These are phyloP conservation scores for Wickerhamomyces sp. DNA, from an alignment of 1,139 yeast species.

Conservation along the genomic window DNA sequence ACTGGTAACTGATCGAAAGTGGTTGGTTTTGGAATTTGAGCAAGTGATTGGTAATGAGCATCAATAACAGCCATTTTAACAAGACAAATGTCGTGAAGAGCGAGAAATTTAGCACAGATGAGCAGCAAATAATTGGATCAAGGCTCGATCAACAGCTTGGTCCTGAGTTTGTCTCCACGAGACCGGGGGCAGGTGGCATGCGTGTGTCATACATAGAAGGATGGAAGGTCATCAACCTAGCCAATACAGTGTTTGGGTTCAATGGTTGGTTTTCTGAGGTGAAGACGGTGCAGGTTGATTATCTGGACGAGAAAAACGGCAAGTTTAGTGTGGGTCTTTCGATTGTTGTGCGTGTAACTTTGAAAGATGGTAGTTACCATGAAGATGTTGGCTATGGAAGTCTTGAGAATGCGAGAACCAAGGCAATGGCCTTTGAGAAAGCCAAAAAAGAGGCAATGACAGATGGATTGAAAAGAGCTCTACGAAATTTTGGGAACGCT, in stretches of 20 bases:
- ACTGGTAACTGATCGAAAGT: background rate
- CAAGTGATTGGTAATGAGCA: conserved; percentile 2
- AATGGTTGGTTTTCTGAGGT: conserved; percentile 80
- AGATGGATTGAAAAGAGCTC: conserved; percentile 72
- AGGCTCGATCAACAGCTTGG: conserved; percentile 66
- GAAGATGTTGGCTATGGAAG: conserved; percentile 84
- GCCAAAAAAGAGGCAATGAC: conserved; percentile 81
- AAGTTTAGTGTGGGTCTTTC: conserved; percentile 61
- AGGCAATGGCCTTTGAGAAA: conserved; percentile 74
- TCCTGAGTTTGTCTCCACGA: conserved; percentile 80
- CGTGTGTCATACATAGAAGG: conserved; percentile 74
- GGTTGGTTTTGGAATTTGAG: background rate
- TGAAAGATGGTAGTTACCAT: conserved; percentile 71
- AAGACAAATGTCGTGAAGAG: conserved; percentile 9
- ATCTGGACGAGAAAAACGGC: conserved; percentile 55
- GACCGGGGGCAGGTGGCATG: conserved; percentile 75
- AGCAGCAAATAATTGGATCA: conserved; percentile 28
- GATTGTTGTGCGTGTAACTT: conserved; percentile 64
- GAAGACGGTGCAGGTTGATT: conserved; percentile 62
- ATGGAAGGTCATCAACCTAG: conserved; percentile 73
- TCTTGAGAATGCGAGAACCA: conserved; percentile 65
- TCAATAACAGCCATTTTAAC: conserved; percentile 2
- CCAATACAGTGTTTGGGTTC: conserved; percentile 77
- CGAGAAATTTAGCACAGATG: conserved; percentile 17
- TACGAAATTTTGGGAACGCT: conserved; percentile 76